Evolutionary conservation across 2,329 filamentous ascomycete genomes (phyloP), one percentile per base, ranked within the genome.

Genomic region (Colletotrichum agaves): DNA sequence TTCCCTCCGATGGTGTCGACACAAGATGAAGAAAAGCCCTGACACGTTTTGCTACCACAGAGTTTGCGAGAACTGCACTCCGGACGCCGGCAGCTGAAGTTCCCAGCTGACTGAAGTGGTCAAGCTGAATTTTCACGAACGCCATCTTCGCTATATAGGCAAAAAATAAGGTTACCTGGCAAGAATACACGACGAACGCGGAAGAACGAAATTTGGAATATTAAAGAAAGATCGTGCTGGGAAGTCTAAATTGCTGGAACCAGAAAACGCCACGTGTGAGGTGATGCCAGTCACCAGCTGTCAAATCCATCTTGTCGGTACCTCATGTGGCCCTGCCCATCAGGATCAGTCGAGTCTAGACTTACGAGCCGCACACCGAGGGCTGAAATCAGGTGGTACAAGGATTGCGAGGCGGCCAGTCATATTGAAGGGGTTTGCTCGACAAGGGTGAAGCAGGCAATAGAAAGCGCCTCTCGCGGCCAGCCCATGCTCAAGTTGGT

Each of bases 31-130:
- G 60, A 78, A 78, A 12, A 81, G 82, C 67, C 82, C 83, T 10
- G 81, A 86, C 69, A 83, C 82, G 1, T 82, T 85, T 49, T 87
- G 84, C 74, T 85, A 85, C 69, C 85, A 87, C 66, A 74, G 76
- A n/a, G 80, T 85, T 57, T 87, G 85, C 72, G 74, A 76, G 43
- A 72, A 71, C 3, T 87, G 84, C 67, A 76, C 75, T 49, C 67
- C 78, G 11, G 81, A 84, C 64, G 23, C 37, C 19, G 27, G 21
- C 41, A 47, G 47, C 27, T 61, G 46, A 67, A 11, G 11, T 2
- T 33, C 21, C 21, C n/a, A 12, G n/a, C 44, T 49, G 10, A 19
- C 13, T n/a, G 31, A n/a, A 27, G 57, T n/a, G 33, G 13, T 7
- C 5, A 37, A 3, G 21, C 12, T 5, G 13, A 27, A 17, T 4